Base-by-base conservation (phyloP, 371 early-diverging fungal species). In the Apophysomyces elegans region DNA sequence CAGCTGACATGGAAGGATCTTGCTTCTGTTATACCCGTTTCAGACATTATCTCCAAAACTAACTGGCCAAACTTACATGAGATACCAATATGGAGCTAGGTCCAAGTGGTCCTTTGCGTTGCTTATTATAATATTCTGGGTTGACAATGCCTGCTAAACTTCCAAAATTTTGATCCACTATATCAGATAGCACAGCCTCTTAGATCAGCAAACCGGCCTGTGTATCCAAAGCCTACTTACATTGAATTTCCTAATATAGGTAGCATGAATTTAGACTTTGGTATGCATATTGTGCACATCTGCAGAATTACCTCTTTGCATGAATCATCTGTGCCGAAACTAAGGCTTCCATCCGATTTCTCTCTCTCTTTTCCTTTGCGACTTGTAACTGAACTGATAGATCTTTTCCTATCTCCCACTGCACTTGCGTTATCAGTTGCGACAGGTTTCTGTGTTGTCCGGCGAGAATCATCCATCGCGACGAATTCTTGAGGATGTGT, bases 61-160 rank as follows among this genome's bases (percentile, higher is more conserved):
- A 21, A n/a, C 21, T 21, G 32, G 54, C 54, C 4, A 1, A 18
- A 38, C 59, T 59, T 59, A 59, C 59, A 41, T 41, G 11, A 41
- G 41, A 41, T 38, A 32, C 32, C 39, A 8, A 13, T 32, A 59
- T 18, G 26, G 59, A 43, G 59, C 26, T 38, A 4, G 37, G 4
- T 3, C 41, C 59, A 14, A 39, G 39, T 11, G 58, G 37, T 7
- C 41, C n/a, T n/a, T 58, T 37, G 5, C 37, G 58, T 9, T 38
- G 37, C 13, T 36, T 58, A 9, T 18, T 13, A 58, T 76, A 67
- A 63, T 82, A 77, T 9, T 79, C 79, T 9, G 64, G 64, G 43
- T 80, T 79, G 39, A 86, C 76, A 61, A 86, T 86, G 11, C 83
- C 86, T 54, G 84, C 80, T 83, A 86, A 79, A 38, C 70, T 72